Evolutionary conservation across 1,284 basidiomycete genomes (phyloP).

Genomic region (Mycena citricolor): DNA sequence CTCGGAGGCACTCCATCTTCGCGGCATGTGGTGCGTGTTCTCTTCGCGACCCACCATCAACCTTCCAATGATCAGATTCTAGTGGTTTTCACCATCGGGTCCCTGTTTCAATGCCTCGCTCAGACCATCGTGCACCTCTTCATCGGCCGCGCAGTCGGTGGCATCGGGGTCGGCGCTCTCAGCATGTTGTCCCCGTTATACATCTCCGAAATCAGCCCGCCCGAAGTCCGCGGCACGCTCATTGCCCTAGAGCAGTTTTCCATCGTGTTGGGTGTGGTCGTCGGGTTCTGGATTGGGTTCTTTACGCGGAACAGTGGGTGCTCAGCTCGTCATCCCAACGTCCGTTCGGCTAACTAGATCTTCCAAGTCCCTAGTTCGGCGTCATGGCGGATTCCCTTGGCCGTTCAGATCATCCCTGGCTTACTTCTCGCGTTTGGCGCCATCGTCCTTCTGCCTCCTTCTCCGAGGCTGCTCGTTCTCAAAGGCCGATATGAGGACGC

Average conservation of each 20-base stretch:
- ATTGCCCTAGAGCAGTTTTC: slow-evolving; percentile 79
- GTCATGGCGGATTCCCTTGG: slow-evolving; percentile 78
- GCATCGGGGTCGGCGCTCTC: slow-evolving; percentile 76
- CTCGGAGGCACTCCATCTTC: slow-evolving; percentile 66
- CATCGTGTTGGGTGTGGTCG: slow-evolving; percentile 74
- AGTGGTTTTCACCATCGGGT: slow-evolving; percentile 75
- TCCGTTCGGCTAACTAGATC: neutral
- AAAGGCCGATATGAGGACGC: slow-evolving; percentile 59
- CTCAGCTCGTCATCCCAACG: neutral
- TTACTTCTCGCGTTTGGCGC: slow-evolving; percentile 62
- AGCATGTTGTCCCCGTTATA: slow-evolving; percentile 80
- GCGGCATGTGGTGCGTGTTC: slow-evolving; percentile 57
- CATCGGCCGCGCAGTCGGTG: slow-evolving; percentile 70
- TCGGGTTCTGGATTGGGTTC: slow-evolving; percentile 83
- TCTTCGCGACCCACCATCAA: neutral
- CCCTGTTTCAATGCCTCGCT: slow-evolving; percentile 65
- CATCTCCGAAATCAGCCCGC: slow-evolving; percentile 81
- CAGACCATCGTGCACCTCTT: slow-evolving; percentile 56
- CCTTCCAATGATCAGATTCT: slow-evolving; percentile 3
- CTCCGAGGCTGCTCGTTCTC: slow-evolving; percentile 66
- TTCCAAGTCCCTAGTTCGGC: slow-evolving; percentile 50
- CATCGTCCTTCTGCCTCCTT: slow-evolving; percentile 62
- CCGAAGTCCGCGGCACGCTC: slow-evolving; percentile 78
- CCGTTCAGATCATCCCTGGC: slow-evolving; percentile 71
- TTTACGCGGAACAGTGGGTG: slow-evolving; percentile 61